Evolutionary conservation across 305 asterid species (phyloP), one percentile per base, ranked within the genome.

Genomic region (Solanum hybrid): DNA sequence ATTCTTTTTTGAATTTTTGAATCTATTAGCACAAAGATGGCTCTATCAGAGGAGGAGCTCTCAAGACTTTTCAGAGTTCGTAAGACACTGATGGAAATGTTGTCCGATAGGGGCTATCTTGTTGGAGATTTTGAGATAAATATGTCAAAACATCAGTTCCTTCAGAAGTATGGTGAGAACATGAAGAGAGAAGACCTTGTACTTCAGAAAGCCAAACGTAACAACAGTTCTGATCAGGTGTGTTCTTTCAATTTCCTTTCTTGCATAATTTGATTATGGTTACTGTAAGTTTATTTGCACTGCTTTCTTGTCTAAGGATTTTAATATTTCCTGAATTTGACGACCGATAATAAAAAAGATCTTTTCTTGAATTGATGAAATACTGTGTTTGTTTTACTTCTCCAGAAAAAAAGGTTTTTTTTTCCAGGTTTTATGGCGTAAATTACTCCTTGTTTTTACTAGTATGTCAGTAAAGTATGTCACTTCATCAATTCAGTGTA

Each of bases 161-260:
- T 92, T 36, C 90, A 87, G 88, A 97, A 97, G 93, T 93, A 91
- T 56, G 96, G 98, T 3, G 99, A 96, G 60, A 95, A 92, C 84
- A 94, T 95, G 97, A 96, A 97, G 93, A 93, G 98, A 79, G 98
- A 97, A 90, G 98, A 96, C 89, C 96, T 96, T 11, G 92, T 92
- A 88, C 79, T 96, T 31, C 91, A 89, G 56, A 96, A 96, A 90
- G 78, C 90, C 85, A 66, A 92, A 93, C 95, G 97, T 79, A 90
- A 71, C 38, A 92, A 90, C 91, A 89, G 88, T 92, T 92, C 97
- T 76, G 96, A 94, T 5, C 94, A 94, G 98, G 99, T 97, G 11
- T 80, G 66, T 7, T 32, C 77, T 75, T 56, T 51, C 76, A n/a
- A 27, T 9, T 56, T 56, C 69, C 69, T 56, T 56, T 56, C 69